Evolutionary conservation across 768 basidiomycete genomes (phyloP).

Genomic region (Infundibulicybe gibba): DNA sequence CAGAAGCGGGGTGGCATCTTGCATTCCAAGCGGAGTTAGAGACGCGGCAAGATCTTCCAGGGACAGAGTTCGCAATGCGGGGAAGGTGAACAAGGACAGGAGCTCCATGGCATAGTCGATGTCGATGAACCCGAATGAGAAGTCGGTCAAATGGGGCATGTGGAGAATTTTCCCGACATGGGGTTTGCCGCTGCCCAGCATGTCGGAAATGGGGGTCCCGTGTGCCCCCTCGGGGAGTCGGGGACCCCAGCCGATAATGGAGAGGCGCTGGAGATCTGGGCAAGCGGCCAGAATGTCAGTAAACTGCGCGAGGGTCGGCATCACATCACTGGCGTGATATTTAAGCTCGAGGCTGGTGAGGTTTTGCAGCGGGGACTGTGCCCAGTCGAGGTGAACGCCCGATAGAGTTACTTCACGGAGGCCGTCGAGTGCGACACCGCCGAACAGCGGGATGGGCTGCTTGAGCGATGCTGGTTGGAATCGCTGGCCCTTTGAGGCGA

Average conservation of each 20-base stretch:
- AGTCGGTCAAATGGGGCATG: conserved; percentile 24
- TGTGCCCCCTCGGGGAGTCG: conserved; percentile 15
- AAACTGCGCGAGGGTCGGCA: conserved; percentile 49
- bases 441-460: conserved; percentile 41
- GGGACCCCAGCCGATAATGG: conserved; percentile 55
- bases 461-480: conserved; percentile 42
- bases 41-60: conserved; percentile 44
- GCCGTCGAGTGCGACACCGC: conserved; percentile 24
- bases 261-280: conserved; percentile 35
- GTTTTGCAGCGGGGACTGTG: conserved; percentile 30
- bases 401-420: conserved; percentile 43
- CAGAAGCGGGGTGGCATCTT: conserved; percentile 34
- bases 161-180: conserved; percentile 9
- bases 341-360: conserved; percentile 48
- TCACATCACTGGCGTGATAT: conserved; percentile 55
- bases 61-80: conserved; percentile 29
- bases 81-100: conserved; percentile 33
- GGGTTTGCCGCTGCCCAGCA: conserved; percentile 2
- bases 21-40: conserved; percentile 25
- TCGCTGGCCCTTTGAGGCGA: conserved; percentile 36
- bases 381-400: conserved; percentile 61
- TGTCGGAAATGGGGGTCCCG: not conserved
- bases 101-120: conserved; percentile 32
- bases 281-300: conserved; percentile 35
- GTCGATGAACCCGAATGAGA: conserved; percentile 43